These are phyloP conservation scores for Mucor indicus DNA, from an alignment of 371 early-diverging fungal species.

Conservation along the genomic window DNA sequence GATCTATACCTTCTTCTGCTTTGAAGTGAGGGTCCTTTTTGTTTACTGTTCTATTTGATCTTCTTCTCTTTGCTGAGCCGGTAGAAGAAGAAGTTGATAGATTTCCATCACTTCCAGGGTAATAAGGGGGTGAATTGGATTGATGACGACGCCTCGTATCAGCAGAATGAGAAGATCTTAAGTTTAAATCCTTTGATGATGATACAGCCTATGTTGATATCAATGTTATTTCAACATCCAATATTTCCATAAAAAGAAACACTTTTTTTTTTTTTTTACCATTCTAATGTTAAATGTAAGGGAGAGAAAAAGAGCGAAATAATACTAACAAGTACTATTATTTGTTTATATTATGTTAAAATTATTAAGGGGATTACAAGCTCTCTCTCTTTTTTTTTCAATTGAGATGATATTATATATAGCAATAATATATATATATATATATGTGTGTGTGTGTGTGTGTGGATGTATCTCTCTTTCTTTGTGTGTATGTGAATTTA, in stretches of 20 bases:
- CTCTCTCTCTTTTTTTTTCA: too few relatives aligned
- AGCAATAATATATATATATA: neutral
- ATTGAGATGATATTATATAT: neutral
- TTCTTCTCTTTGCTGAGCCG: slow-evolving; percentile 17
- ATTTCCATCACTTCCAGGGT: slow-evolving; percentile 15
- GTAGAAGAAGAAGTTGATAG: slow-evolving; percentile 17
- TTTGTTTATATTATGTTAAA: too few relatives aligned
- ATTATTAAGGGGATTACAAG: too few relatives aligned
- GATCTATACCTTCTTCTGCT: slow-evolving; percentile 1
- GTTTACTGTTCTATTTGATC: slow-evolving; percentile 3
- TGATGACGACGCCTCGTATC: slow-evolving; percentile 9
- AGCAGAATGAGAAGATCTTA: slow-evolving; percentile 14
- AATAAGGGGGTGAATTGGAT: slow-evolving; percentile 13
- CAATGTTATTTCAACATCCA: too few relatives aligned
- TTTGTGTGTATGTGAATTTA: too few relatives aligned
- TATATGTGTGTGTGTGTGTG: neutral
- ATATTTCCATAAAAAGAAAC: neutral
- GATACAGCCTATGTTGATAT: slow-evolving; percentile 2
- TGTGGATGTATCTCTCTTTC: too few relatives aligned
- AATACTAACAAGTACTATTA: too few relatives aligned
- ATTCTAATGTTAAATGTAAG: too few relatives aligned
- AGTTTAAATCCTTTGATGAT: slow-evolving; percentile 5
- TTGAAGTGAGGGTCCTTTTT: neutral
- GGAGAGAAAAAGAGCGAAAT: too few relatives aligned
- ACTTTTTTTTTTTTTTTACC: neutral